Conservation (phyloP, 1,139 yeast species). For the Barnettozyma hawaiiensis region DNA sequence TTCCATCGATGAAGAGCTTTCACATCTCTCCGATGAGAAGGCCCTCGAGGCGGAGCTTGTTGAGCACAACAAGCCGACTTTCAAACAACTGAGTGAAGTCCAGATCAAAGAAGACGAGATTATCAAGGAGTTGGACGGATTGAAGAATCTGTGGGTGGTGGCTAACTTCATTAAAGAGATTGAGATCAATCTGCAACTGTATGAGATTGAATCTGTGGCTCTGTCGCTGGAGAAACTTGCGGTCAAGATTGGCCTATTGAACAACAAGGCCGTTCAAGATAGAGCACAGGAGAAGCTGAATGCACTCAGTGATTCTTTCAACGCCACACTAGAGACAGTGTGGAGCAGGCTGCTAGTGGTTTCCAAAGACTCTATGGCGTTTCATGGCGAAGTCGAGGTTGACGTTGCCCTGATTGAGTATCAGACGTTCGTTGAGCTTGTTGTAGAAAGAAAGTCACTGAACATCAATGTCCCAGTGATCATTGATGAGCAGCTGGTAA, state of each 20-base stretch:
- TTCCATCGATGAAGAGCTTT: constrained; percentile 12
- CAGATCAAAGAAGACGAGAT: constrained; percentile 19
- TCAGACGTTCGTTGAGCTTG: constrained; percentile 12
- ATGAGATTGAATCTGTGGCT: constrained; percentile 22
- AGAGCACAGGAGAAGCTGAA: constrained; percentile 9
- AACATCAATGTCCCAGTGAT: constrained; percentile 14
- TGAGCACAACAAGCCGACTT: constrained; percentile 4
- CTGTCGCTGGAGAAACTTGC: constrained; percentile 16
- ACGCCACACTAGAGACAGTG: constrained; percentile 2
- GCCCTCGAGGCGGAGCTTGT: constrained; percentile 7
- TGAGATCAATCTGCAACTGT: constrained; percentile 20
- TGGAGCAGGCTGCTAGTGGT: constrained; percentile 16
- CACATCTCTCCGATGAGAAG: constrained; percentile 8
- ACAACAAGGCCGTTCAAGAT: constrained; percentile 1
- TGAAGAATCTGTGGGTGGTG: constrained; percentile 23
- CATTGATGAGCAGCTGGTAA: constrained; percentile 15
- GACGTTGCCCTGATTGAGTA: constrained; percentile 15
- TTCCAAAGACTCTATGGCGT: constrained; percentile 7
- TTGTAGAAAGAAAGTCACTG: constrained; percentile 8
- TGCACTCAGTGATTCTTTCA: constrained; percentile 6
- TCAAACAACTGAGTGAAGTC: constrained; percentile 15
- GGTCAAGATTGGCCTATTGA: constrained; percentile 12
- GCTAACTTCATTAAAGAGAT: constrained; percentile 21
- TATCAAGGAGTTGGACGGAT: constrained; percentile 13
- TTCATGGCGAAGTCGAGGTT: constrained; percentile 16